Conservation (phyloP, 129 eudicot species). For the Calendula officinalis region DNA sequence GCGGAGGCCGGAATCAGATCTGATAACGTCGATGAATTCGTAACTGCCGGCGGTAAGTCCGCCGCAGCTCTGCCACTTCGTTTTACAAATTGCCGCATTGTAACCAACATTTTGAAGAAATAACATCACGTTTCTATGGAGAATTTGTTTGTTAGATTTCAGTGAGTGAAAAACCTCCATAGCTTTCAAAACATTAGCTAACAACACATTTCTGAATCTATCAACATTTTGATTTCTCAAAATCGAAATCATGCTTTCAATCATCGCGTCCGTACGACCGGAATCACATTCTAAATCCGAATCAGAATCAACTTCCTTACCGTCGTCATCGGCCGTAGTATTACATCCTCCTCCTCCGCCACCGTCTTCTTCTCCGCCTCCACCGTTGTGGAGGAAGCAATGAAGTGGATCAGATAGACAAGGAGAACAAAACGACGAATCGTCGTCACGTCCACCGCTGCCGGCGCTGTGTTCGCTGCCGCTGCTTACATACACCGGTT, state of each 20-base stretch:
- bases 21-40: slow-evolving; percentile 78
- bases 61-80: slow-evolving; percentile 68
- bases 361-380: not conserved
- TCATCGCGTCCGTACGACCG: slow-evolving; percentile 29
- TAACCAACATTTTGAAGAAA: slow-evolving; percentile 51
- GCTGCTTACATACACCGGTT: slow-evolving; percentile 45
- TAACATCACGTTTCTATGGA: slow-evolving; percentile 54
- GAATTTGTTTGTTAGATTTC: slow-evolving; percentile 31
- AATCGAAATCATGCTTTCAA: slow-evolving; percentile 14
- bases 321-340: not conserved
- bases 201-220: slow-evolving; percentile 35
- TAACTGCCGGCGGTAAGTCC: slow-evolving; percentile 63
- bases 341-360: not conserved
- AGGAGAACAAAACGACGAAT: slow-evolving; percentile 41
- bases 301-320: slow-evolving; percentile 31
- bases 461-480: slow-evolving; percentile 59
- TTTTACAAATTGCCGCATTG: slow-evolving; percentile 79
- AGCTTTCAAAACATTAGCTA: slow-evolving; percentile 33
- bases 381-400: slow-evolving; percentile 36
- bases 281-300: slow-evolving; percentile 30
- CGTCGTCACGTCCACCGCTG: slow-evolving; percentile 14
- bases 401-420: slow-evolving; percentile 54
- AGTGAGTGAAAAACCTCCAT: slow-evolving; percentile 35
- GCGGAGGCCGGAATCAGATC: slow-evolving; percentile 32
- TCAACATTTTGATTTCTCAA: slow-evolving; percentile 30